A percentile compares a stretch with the other conserved stretches of the same genome.
phyloP scores from a whole-genome alignment of 148 eudicot genomes.

The Dysphania ambrosioides region DNA sequence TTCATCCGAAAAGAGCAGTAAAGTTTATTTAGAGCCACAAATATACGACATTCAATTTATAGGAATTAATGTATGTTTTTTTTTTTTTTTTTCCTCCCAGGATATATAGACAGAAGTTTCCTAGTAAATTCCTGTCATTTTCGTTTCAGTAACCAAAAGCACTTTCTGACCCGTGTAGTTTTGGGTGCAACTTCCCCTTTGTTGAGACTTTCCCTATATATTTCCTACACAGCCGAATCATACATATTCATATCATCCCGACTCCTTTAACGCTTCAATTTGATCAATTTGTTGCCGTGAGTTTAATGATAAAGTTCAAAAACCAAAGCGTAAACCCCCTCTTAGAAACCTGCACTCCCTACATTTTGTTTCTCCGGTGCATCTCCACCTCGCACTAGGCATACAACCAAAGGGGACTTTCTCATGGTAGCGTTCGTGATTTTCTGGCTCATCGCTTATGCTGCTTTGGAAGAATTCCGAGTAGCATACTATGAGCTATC shows the following conservation, averaged over 20 bases:
- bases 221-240: background rate
- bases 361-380: background rate
- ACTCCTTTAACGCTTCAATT: background rate
- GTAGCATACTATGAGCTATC: background rate
- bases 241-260: background rate
- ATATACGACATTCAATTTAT: too few species aligned
- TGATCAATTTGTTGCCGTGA: background rate
- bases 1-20: too few species aligned
- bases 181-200: background rate
- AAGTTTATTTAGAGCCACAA: too few species aligned
- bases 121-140: background rate
- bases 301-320: background rate
- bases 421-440: conserved; percentile 5
- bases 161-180: background rate
- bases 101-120: too few species aligned
- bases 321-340: background rate
- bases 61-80: background rate
- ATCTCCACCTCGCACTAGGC: background rate
- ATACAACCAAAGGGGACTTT: background rate
- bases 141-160: background rate
- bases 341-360: background rate
- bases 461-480: background rate
- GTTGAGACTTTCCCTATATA: background rate
- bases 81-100: too few species aligned
- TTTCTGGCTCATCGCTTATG: background rate